Conservation (phyloP, 148 eudicot genomes). For the Chenopodium berlandieri region DNA sequence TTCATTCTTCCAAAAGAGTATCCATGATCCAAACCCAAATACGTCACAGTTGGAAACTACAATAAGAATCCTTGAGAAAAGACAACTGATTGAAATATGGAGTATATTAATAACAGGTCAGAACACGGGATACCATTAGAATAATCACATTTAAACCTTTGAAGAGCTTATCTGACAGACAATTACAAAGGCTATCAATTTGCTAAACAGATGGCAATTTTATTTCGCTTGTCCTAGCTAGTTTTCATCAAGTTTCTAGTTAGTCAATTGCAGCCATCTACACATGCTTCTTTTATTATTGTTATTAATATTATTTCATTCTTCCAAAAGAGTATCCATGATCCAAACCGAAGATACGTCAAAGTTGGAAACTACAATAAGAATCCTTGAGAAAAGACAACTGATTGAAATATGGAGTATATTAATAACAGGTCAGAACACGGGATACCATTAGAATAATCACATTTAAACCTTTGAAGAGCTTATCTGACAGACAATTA, state of each 20-base stretch:
- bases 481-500: too few relatives aligned
- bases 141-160: background rate
- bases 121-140: background rate
- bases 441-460: background rate
- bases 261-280: background rate
- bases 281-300: background rate
- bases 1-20: too few relatives aligned
- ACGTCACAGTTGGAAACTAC: background rate
- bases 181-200: too few relatives aligned
- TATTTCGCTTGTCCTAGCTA: background rate
- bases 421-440: background rate
- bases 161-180: too few relatives aligned
- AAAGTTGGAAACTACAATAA: background rate
- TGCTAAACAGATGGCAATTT: background rate
- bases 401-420: background rate
- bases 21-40: too few relatives aligned
- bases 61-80: background rate
- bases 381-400: background rate
- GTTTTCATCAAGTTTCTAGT: background rate
- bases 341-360: too few relatives aligned
- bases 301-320: too few relatives aligned
- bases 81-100: background rate
- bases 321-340: too few relatives aligned
- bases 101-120: background rate
- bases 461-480: background rate